phyloP scores from a whole-genome alignment of 1,139 yeast species.

The Candida labiduridarum region DNA sequence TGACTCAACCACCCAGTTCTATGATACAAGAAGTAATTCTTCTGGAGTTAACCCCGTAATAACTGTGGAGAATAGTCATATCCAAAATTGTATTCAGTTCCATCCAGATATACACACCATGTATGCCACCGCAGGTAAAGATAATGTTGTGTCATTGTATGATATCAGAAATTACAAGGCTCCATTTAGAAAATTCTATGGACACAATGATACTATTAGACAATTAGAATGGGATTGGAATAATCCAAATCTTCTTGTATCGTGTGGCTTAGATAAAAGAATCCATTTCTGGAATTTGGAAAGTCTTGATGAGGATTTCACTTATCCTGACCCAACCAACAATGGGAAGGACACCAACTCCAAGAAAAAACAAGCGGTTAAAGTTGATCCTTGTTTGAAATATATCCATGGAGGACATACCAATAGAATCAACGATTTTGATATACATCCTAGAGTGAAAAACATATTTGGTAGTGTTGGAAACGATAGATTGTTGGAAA shows the following conservation, averaged over 20 bases:
- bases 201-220: conserved; percentile 47
- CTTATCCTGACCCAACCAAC: conserved; percentile 31
- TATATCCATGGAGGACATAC: conserved; percentile 66
- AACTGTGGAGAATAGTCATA: conserved; percentile 43
- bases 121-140: conserved; percentile 57
- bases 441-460: conserved; percentile 49
- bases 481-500: conserved; percentile 54
- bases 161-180: conserved; percentile 50
- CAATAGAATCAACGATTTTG: conserved; percentile 51
- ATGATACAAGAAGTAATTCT: conserved; percentile 55
- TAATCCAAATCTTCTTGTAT: conserved; percentile 40
- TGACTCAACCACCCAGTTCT: conserved; percentile 65
- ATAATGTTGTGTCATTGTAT: conserved; percentile 50
- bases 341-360: conserved; percentile 5
- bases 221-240: conserved; percentile 44
- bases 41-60: conserved; percentile 41
- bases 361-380: conserved; percentile 23
- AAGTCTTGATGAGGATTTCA: conserved; percentile 46
- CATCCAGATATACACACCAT: conserved; percentile 48
- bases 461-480: conserved; percentile 50
- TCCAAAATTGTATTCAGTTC: conserved; percentile 52
- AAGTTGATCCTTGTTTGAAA: conserved; percentile 60
- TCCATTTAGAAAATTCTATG: conserved; percentile 53
- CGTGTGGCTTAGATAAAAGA: conserved; percentile 55
- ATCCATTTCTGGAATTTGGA: conserved; percentile 54